phyloP scores from a whole-genome alignment of 169 alveolate genomes.

The Perkinsus chesapeaki region DNA sequence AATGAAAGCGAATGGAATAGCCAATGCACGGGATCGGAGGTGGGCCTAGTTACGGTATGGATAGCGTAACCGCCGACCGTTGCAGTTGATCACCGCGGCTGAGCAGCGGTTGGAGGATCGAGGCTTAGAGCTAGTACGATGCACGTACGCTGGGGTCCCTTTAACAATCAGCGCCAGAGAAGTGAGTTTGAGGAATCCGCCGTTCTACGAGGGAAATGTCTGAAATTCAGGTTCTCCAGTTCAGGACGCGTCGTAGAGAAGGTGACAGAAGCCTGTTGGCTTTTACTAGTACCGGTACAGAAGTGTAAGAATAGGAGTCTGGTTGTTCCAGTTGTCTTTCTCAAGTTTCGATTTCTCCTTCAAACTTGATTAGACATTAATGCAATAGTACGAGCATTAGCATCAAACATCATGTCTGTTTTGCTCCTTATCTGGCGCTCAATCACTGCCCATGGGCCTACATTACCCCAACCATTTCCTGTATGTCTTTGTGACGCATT shows the following conservation, averaged over 20 bases:
- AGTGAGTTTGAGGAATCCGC: neutral
- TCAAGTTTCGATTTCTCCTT: too few relatives aligned
- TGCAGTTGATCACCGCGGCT: neutral
- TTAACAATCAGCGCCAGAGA: neutral
- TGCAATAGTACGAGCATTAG: too few relatives aligned
- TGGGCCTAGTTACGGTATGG: neutral
- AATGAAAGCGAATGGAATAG: neutral
- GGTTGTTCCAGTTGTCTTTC: too few relatives aligned
- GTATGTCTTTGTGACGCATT: too few relatives aligned
- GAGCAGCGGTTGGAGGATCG: neutral
- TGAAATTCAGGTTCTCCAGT: neutral
- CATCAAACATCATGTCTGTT: too few relatives aligned
- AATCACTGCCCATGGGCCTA: too few relatives aligned
- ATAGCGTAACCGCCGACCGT: neutral
- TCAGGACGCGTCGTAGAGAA: neutral
- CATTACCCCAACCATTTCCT: too few relatives aligned
- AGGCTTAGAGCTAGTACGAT: neutral
- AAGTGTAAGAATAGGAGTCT: neutral
- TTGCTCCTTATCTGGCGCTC: too few relatives aligned
- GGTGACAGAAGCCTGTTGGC: neutral
- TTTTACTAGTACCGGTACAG: neutral
- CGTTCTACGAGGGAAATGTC: neutral
- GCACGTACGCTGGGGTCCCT: neutral
- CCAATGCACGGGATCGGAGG: neutral
- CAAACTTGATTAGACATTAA: too few relatives aligned